A percentile compares a stretch with the other conserved stretches of the same genome.
Evolutionary conservation across 768 basidiomycete species (phyloP).

Genomic region (Leccinum truebloodii): DNA sequence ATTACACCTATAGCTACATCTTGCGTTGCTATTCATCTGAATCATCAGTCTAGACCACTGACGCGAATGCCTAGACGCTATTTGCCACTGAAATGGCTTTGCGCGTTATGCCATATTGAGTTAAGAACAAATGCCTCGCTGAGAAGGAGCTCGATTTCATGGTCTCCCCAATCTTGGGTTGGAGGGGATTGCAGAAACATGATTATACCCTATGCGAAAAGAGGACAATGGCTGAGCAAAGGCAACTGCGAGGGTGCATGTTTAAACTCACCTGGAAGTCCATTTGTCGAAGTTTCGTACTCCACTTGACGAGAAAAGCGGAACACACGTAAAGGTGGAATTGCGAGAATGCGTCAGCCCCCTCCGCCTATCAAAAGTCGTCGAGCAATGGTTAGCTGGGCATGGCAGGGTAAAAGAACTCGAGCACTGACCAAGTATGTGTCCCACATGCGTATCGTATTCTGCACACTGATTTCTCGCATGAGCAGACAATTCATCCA

Average conservation of each 20-base stretch:
- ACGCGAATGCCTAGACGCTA: constrained; percentile 16
- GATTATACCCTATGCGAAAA: constrained; percentile 78
- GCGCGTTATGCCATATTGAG: constrained; percentile 91
- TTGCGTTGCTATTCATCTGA: constrained; percentile 16
- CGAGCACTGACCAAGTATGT: constrained; percentile 81
- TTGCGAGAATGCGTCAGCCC: constrained; percentile 96
- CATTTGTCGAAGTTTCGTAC: constrained; percentile 90
- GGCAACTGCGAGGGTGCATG: not conserved
- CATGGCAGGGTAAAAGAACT: not conserved
- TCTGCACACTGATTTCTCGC: constrained; percentile 95
- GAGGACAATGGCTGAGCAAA: constrained; percentile 2
- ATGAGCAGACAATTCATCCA: constrained; percentile 99
- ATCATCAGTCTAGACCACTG: not conserved
- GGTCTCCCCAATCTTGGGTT: constrained; percentile 92
- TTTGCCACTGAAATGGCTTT: constrained; percentile 78
- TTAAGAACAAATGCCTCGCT: constrained; percentile 95
- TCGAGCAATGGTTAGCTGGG: not conserved
- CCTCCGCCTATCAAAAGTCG: constrained; percentile 74
- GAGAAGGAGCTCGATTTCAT: constrained; percentile 93
- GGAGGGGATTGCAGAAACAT: constrained; percentile 96
- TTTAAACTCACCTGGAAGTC: constrained; percentile 84
- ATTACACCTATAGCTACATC: constrained; percentile 29
- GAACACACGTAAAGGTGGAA: constrained; percentile 99
- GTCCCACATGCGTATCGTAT: constrained; percentile 99
- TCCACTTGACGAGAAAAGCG: constrained; percentile 95